Evolutionary conservation across 2,329 filamentous ascomycete species (phyloP).

Genomic region (Trichoderma aggressivum): DNA sequence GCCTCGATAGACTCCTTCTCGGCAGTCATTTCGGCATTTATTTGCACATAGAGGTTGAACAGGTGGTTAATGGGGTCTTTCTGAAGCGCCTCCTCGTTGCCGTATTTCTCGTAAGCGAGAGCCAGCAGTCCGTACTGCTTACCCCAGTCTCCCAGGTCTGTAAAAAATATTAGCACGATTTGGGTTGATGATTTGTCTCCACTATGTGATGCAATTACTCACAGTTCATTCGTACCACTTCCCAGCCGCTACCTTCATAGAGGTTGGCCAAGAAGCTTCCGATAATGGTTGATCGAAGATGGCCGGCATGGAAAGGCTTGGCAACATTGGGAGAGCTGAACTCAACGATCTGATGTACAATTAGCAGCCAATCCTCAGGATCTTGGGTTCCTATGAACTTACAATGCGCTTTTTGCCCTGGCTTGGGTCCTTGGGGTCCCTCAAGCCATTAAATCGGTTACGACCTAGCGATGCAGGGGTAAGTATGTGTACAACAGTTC

Average conservation of each 20-base stretch:
- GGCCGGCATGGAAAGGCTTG: constrained; percentile 78
- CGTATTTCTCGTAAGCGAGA: constrained; percentile 71
- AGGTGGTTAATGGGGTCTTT: constrained; percentile 78
- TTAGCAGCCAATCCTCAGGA: not conserved
- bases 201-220: not conserved
- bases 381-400: not conserved
- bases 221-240: constrained; percentile 67
- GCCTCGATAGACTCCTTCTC: constrained; percentile 65
- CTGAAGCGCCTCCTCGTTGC: constrained; percentile 66
- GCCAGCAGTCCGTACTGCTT: constrained; percentile 73
- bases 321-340: constrained; percentile 86
- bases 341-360: constrained; percentile 57
- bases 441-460: constrained; percentile 49
- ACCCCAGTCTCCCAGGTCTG: constrained; percentile 75
- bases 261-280: constrained; percentile 73
- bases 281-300: constrained; percentile 75
- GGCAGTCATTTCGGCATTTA: constrained; percentile 63
- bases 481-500: not conserved
- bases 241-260: constrained; percentile 68
- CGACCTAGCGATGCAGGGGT: not conserved
- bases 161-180: not conserved
- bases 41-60: constrained; percentile 77
- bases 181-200: not conserved
- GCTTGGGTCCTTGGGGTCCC: constrained; percentile 58
- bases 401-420: constrained; percentile 59